Percentiles rank a stretch among this genome's conserved stretches.
Conservation (phyloP, 2,329 filamentous ascomycete species). For the Colletotrichum siamense region DNA sequence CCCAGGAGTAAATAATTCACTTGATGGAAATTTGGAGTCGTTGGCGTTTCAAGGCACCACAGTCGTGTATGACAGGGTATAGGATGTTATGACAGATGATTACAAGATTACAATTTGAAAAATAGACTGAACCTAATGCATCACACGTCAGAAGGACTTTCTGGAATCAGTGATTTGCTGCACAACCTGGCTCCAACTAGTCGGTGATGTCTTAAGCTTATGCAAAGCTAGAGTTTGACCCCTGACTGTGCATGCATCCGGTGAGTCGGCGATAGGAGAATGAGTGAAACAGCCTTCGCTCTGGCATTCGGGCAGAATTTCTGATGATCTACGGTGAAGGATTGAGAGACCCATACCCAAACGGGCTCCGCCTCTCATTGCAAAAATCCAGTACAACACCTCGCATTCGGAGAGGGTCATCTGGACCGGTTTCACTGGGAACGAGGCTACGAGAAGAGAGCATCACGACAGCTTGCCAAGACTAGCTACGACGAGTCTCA, state of each 20-base stretch:
- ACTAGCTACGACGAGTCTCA: not conserved
- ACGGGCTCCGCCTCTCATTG: not conserved
- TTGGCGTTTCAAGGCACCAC: constrained; percentile 10
- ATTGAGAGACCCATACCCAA: not conserved
- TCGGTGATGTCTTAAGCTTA: not conserved
- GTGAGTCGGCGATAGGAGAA: not conserved
- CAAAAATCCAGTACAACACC: not conserved
- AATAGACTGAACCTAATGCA: not conserved
- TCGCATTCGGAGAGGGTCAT: not conserved
- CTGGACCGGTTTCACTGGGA: not conserved
- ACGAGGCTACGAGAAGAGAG: not conserved
- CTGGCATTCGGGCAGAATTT: not conserved
- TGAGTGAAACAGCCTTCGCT: not conserved
- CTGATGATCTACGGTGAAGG: not conserved
- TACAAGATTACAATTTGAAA: not conserved
- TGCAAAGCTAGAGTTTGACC: not conserved
- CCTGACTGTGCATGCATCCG: not conserved
- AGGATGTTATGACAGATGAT: not conserved
- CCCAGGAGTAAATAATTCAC: not conserved
- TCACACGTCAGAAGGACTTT: not conserved
- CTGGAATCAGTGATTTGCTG: not conserved
- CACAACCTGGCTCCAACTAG: not conserved
- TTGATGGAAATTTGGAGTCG: not conserved
- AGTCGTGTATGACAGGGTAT: not conserved
- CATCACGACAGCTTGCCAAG: not conserved